Base-by-base conservation (phyloP, 2,329 filamentous ascomycete species). In the Cladosporium velox region DNA sequence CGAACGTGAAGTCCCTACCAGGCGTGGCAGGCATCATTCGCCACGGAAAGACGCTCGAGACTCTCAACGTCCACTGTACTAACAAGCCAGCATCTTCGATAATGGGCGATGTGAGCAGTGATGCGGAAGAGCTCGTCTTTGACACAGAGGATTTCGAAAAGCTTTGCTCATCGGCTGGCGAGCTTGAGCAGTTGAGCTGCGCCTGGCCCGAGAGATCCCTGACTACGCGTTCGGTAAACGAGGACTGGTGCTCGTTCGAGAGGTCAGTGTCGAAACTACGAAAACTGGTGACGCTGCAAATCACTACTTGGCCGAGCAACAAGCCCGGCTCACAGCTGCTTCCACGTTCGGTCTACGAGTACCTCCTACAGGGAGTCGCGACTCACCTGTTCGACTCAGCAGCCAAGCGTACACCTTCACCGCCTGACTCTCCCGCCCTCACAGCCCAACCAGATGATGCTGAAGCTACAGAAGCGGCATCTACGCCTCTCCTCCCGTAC, bases 251-350 rank as follows among this genome's bases (percentile, higher is more conserved):
- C 66, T 73, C 77, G 24, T 83, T 79, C 62, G 79, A 82, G 72
- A 76, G 75, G 35, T 52, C 57, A 54, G 54, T 64, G 38, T 61
- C 18, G 10, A 68, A 69, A 21, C 72, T 84, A 14, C 71, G 73
- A 11, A 71, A 79, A 35, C 73, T 84, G 10, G 75, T 80, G 4
- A 83, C 82, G 0, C 72, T 84, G 21, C 81, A 84, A 67, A 80
- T 84, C 67, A 81, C 80, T 0, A 82, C 79, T 4, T 84, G 82
- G 79, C 82, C 82, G 5, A 81, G 70, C 26, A 82, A 80, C 68
- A 76, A 74, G 47, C 79, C 79, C 1, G 78, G 75, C 3, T 72
- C 72, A 30, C 70, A 78, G 54, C 74, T 78, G 34, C 72, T 83
- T 4, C 79, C 80, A 0, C 77, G 79, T 44, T 76, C 78, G 64